Evolutionary conservation across 1,284 basidiomycete species (phyloP).

Genomic region (Apiotrichum domesticum): DNA sequence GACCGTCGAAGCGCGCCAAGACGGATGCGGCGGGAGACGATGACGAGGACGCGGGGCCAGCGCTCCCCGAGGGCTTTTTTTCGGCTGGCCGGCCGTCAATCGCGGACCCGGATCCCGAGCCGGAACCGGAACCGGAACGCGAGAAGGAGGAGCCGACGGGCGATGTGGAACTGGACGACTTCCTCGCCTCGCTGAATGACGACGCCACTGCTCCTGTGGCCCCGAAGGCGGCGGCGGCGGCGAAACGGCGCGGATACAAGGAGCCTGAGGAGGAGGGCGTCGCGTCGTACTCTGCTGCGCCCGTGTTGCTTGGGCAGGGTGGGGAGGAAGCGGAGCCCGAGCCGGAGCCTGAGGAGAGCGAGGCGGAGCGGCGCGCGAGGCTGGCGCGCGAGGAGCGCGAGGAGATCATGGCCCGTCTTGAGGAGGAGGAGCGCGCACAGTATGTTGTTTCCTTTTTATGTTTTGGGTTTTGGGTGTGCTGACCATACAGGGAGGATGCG

Average conservation of each 20-base stretch:
- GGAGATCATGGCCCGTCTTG: conserved; percentile 44
- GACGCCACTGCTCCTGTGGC: conserved; percentile 7
- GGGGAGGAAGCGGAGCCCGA: conserved; percentile 18
- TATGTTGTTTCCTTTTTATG: conserved; percentile 21
- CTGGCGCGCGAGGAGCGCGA: conserved; percentile 44
- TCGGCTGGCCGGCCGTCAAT: conserved; percentile 24
- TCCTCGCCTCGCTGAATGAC: conserved; percentile 41
- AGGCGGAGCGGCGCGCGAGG: conserved; percentile 34
- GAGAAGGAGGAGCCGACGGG: conserved; percentile 20
- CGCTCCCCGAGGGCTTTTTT: conserved; percentile 38
- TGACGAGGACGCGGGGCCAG: conserved; percentile 1
- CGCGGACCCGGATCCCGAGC: neutral
- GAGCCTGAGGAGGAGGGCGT: conserved; percentile 24
- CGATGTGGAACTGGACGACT: conserved; percentile 45
- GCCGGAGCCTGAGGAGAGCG: conserved; percentile 41
- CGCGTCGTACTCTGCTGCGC: conserved; percentile 44
- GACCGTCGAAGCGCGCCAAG: conserved; percentile 19
- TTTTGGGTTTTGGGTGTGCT: neutral
- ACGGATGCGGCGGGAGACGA: neutral
- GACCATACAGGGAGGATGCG: conserved; percentile 41
- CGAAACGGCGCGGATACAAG: conserved; percentile 24
- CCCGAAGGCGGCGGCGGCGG: conserved; percentile 6
- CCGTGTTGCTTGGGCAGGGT: conserved; percentile 22
- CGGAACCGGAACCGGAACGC: neutral
- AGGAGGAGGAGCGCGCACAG: conserved; percentile 47